Conservation (phyloP, 2,329 filamentous ascomycete species). For the Nemania sp. region DNA sequence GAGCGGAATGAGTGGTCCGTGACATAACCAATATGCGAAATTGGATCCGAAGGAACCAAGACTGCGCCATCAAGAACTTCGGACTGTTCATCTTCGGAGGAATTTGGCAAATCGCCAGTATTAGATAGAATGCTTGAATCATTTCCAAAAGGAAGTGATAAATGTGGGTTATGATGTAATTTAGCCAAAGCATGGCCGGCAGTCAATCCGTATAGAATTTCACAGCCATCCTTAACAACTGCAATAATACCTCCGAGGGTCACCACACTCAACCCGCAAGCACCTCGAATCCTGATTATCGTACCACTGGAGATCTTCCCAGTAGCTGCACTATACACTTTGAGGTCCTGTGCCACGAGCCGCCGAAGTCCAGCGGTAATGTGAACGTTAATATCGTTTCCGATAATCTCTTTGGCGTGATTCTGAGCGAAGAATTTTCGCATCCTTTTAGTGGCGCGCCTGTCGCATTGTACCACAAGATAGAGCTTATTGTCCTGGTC, state of each 20-base stretch:
- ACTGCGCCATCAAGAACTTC: neutral
- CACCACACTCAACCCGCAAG: neutral
- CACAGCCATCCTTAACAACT: neutral
- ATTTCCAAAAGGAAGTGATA: neutral
- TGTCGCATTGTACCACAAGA: slow-evolving; percentile 19
- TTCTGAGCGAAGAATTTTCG: slow-evolving; percentile 13
- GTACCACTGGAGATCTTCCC: neutral
- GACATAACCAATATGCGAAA: slow-evolving; percentile 3
- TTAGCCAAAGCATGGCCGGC: slow-evolving; percentile 10
- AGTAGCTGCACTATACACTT: neutral
- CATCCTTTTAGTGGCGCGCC: slow-evolving; percentile 6
- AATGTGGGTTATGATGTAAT: neutral
- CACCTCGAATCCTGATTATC: neutral
- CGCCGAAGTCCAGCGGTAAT: slow-evolving; percentile 10
- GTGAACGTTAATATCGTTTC: slow-evolving; percentile 8
- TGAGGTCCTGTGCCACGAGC: neutral
- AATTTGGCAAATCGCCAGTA: slow-evolving; percentile 1
- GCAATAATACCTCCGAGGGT: slow-evolving; percentile 12
- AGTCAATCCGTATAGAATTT: slow-evolving; percentile 8
- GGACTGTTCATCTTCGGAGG: neutral
- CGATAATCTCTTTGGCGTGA: slow-evolving; percentile 9
- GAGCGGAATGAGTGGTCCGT: slow-evolving; percentile 12
- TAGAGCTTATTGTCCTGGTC: neutral
- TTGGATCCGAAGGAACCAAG: neutral
- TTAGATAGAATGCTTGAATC: neutral